Conservation (phyloP, 176 grass and related monocot genomes). For the Cymbopogon citratus region DNA sequence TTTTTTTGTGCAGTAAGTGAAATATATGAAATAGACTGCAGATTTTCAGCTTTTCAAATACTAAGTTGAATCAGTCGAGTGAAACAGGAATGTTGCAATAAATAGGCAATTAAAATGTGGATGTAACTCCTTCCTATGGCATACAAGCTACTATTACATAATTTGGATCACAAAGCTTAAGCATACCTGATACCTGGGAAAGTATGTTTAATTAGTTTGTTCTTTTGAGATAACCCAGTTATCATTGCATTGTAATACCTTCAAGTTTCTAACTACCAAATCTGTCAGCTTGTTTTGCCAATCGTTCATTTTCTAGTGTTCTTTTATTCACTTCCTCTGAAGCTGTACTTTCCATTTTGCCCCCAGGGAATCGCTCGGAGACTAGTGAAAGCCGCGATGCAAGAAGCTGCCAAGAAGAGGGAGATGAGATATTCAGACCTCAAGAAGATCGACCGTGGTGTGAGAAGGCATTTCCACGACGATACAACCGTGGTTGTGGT, state of each 20-base stretch:
- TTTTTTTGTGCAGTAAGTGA: not conserved
- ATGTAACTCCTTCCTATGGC: not conserved
- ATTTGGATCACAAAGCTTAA: not conserved
- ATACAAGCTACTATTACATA: not conserved
- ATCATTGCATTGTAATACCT: not conserved
- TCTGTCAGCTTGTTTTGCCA: not conserved
- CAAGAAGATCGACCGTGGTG: conserved; percentile 76
- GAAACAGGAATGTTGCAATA: not conserved
- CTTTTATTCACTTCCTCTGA: not conserved
- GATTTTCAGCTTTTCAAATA: not conserved
- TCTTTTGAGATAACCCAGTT: not conserved
- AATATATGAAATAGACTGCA: not conserved
- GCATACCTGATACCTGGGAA: not conserved
- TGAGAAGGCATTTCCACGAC: conserved; percentile 77
- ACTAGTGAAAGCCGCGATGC: conserved; percentile 62
- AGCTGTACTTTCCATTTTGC: not conserved
- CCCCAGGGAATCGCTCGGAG: conserved; percentile 60
- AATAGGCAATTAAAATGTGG: not conserved
- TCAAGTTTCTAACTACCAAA: not conserved
- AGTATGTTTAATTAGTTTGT: not conserved
- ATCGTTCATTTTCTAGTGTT: not conserved
- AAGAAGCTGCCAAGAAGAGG: conserved; percentile 79
- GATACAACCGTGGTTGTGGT: conserved; percentile 70
- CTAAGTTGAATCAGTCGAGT: not conserved
- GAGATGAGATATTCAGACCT: conserved; percentile 93